phyloP scores from a whole-genome alignment of 495 filamentous ascomycete species.

The Halenospora varia region DNA sequence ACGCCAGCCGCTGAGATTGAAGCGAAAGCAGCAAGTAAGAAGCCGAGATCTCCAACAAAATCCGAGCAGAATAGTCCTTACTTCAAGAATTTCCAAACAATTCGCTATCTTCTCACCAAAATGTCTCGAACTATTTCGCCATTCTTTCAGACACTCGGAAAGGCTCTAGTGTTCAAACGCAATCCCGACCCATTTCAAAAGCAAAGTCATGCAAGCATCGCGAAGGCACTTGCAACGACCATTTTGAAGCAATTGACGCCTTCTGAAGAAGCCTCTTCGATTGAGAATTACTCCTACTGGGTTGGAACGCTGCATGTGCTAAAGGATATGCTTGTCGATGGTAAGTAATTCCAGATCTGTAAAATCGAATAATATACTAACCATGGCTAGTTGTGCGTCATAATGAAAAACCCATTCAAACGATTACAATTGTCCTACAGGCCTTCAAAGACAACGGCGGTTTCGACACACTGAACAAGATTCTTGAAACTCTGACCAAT shows the following conservation, averaged over 20 bases:
- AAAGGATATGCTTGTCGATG: constrained; percentile 74
- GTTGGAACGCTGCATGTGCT: constrained; percentile 74
- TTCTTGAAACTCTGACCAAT: constrained; percentile 68
- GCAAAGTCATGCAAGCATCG: constrained; percentile 67
- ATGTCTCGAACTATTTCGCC: constrained; percentile 66
- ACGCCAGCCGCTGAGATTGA: constrained; percentile 7
- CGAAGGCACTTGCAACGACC: constrained; percentile 71
- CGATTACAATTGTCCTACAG: constrained; percentile 75
- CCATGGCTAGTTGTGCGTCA: constrained; percentile 31
- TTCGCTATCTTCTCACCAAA: constrained; percentile 72
- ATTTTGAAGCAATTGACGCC: constrained; percentile 60
- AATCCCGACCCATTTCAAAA: constrained; percentile 58
- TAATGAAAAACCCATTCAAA: constrained; percentile 58
- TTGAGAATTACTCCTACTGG: constrained; percentile 66
- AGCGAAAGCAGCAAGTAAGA: background rate
- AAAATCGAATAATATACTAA: constrained; percentile 6
- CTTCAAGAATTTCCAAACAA: constrained; percentile 73
- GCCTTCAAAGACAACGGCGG: constrained; percentile 82
- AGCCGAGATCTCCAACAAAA: constrained; percentile 27
- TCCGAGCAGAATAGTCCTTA: constrained; percentile 36
- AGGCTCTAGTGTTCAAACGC: constrained; percentile 69
- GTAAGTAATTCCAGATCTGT: constrained; percentile 27
- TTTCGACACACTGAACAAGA: constrained; percentile 64
- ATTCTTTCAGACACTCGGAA: constrained; percentile 77
- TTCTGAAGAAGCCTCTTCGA: constrained; percentile 10